Base-by-base conservation (phyloP, 257 asterid species). In the Scutellaria minor region DNA sequence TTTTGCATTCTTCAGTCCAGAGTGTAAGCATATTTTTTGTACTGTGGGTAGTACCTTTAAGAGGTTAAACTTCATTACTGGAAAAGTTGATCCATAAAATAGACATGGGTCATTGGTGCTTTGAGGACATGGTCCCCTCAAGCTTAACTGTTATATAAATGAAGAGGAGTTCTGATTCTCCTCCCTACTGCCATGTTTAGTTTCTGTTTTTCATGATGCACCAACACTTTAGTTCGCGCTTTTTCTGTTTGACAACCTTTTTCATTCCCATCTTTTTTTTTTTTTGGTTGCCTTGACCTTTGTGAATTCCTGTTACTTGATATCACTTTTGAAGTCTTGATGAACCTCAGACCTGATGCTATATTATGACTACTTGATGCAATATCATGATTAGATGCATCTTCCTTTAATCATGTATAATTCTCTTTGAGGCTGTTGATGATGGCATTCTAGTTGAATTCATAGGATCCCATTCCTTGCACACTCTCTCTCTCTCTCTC, bases 381-480 rank as follows among this genome's bases (percentile, higher is more conserved):
- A 61, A 7, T 51, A 4, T 56, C 54, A 70, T 58, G 74, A 69
- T 40, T 48, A 15, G 27, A 37, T 47, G 52, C 61, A 60, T 61
- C 41, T 62, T n/a, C 64, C 5, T 8, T 63, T 14, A 47, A 2
- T 9, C 41, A 41, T 53, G 1, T 31, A 48, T 12, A 68, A 22
- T 37, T 52, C 44, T 20, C 39, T 56, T 0, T 41, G 22, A 8
- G 51, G 50, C 39, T 31, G 50, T 35, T 35, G 14, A 39, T 35
- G 14, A 39, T 14, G 15, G 11, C 53, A 14, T 11, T 44, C 18
- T 20, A 39, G 22, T 51, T 6, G 55, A 44, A 53, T 61, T 2
- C 6, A 22, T 15, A 20, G 15, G 5, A 44, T 69, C 9, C 11
- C 56, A 11, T 10, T 3, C 15, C 37, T 51, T 52, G 7, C 9